These are phyloP conservation scores for Vachellia pachyceras DNA, from an alignment of 306 rosid genomes.

Conservation along the genomic window DNA sequence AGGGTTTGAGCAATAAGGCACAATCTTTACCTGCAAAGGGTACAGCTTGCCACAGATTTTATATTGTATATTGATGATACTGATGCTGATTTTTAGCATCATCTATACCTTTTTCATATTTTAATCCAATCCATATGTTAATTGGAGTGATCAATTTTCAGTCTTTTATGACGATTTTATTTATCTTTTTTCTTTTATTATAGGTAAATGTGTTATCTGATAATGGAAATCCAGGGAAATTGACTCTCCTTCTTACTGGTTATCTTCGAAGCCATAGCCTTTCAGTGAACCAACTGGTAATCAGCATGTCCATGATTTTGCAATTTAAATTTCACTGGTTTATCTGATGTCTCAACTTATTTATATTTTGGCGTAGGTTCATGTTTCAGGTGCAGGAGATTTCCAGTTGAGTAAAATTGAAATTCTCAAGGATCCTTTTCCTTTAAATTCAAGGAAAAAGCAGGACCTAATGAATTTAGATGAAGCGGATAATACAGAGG, in stretches of 20 bases:
- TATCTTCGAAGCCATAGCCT: constrained; percentile 72
- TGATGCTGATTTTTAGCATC: neutral
- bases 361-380: constrained; percentile 61
- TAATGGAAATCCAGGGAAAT: constrained; percentile 53
- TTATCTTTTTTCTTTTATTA: constrained; percentile 19
- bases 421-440: constrained; percentile 81
- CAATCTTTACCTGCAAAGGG: neutral
- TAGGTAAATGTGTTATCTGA: constrained; percentile 66
- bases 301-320: constrained; percentile 34
- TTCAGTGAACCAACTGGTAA: constrained; percentile 94
- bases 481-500: constrained; percentile 62
- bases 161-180: constrained; percentile 17
- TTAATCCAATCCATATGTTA: constrained; percentile 34
- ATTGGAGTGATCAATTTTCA: constrained; percentile 18
- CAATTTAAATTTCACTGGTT: constrained; percentile 30
- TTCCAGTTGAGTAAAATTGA: constrained; percentile 79
- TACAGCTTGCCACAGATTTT: neutral
- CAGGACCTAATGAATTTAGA: constrained; percentile 80
- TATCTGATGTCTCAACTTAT: constrained; percentile 38
- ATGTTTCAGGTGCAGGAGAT: constrained; percentile 96
- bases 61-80: neutral
- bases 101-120: neutral
- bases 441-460: constrained; percentile 70
- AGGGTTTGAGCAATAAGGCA: neutral
- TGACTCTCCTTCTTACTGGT: constrained; percentile 82